phyloP scores from a whole-genome alignment of 345 rosid species.

The Melaleuca quinquenervia region DNA sequence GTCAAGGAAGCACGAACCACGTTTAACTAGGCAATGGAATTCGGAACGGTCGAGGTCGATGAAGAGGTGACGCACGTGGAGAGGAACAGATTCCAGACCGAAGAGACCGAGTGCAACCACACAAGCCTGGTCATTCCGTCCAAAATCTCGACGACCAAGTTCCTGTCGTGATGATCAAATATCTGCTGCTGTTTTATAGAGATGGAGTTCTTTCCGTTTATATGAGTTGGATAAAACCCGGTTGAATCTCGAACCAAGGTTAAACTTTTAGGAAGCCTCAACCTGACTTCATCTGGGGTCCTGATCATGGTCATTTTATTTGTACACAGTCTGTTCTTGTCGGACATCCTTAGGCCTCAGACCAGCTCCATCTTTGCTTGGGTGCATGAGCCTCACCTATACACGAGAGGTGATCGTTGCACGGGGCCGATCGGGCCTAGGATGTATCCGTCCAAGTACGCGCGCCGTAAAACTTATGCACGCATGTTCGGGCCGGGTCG shows the following conservation, averaged over 20 bases:
- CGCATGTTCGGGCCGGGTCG: neutral
- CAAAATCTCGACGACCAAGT: neutral
- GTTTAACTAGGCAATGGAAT: neutral
- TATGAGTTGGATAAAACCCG: neutral
- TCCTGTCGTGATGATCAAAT: neutral
- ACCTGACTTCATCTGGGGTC: neutral
- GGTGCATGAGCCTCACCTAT: neutral
- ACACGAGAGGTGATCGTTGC: neutral
- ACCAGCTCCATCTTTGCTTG: neutral
- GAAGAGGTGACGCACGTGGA: neutral
- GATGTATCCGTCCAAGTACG: neutral
- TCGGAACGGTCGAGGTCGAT: neutral
- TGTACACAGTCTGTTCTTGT: neutral
- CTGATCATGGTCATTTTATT: neutral
- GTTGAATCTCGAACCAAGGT: neutral
- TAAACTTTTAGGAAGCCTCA: neutral
- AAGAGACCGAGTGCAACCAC: neutral
- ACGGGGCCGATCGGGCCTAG: neutral
- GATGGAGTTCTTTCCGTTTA: neutral
- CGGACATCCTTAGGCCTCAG: neutral
- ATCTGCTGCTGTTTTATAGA: neutral
- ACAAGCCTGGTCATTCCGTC: neutral
- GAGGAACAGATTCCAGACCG: neutral
- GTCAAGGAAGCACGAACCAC: neutral
- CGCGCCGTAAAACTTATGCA: neutral